Base-by-base conservation (phyloP, 2,329 filamentous ascomycete species). In the Sporothrix pallida region DNA sequence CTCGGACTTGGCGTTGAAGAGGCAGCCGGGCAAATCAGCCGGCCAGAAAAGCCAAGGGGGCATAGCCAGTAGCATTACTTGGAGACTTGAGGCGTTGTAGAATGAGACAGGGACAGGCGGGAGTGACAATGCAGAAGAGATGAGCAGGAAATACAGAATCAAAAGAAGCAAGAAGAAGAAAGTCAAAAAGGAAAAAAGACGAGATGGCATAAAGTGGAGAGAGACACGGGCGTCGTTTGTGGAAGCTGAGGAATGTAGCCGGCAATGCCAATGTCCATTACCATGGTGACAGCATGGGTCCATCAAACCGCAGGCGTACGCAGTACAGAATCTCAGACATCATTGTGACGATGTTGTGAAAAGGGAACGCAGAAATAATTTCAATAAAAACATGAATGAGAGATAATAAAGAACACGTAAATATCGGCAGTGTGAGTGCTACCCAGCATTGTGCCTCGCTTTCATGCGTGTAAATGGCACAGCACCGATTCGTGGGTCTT, bases 1-100 rank as follows among this genome's bases (percentile, higher is more conserved):
- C 68, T 60, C 68, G 68, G 68, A 70, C 68, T 70, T 70, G 68
- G 68, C 68, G 52, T 7, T 70, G 68, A 68, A 37, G 52, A 70
- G 68, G 52, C 68, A 58, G 48, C 67, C 50, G 17, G 46, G 42
- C 63, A 44, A 52, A 58, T 10, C 7, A 23, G 54, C 54, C 23
- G 17, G 20, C 37, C 37, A 63, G 46, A 26, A 7, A 15, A 20
- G 10, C 15, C 5, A 20, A 42, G 15, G 10, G 10, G 9, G 26
- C 1, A 20, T 26, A 12, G 26, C 31, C 31, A 37, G 31, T 1
- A 37, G 31, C 31, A 37, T 37, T 37, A 37, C 31, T 37, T 37
- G 31, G 31, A 3, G 31, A 7, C 31, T 7, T 37, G 7, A 37
- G 26, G 69, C 56, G 56, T 52, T 10, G n/a, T 52, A 63, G 23